phyloP scores from a whole-genome alignment of 164 flowering plant species.

The Vitis vinifera region ASM3070453v1 NC_081817.1:3140501-3141000 shows the following conservation, averaged over 20 bases:
- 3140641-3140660: constrained; percentile 90
- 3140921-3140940: not conserved
- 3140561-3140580: constrained; percentile 44
- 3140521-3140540: not conserved
- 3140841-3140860: not conserved
- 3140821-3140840: not conserved
- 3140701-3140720: not conserved
- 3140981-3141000: constrained; percentile 53
- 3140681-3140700: constrained; percentile 30
- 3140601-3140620: constrained; percentile 63
- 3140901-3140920: not conserved
- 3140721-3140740: not conserved
- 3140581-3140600: constrained; percentile 51
- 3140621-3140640: constrained; percentile 93
- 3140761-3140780: constrained; percentile 85
- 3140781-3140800: constrained; percentile 66
- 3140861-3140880: not conserved
- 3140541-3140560: not conserved
- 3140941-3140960: not conserved
- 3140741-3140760: constrained; percentile 50
- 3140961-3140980: not conserved
- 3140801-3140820: constrained; percentile 83
- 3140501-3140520: not conserved
- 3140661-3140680: constrained; percentile 89
- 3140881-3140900: not conserved